A percentile compares a stretch with the other conserved stretches of the same genome.
Conservation (phyloP, 2,329 filamentous ascomycete species). For the Ascochyta koolunga region DNA sequence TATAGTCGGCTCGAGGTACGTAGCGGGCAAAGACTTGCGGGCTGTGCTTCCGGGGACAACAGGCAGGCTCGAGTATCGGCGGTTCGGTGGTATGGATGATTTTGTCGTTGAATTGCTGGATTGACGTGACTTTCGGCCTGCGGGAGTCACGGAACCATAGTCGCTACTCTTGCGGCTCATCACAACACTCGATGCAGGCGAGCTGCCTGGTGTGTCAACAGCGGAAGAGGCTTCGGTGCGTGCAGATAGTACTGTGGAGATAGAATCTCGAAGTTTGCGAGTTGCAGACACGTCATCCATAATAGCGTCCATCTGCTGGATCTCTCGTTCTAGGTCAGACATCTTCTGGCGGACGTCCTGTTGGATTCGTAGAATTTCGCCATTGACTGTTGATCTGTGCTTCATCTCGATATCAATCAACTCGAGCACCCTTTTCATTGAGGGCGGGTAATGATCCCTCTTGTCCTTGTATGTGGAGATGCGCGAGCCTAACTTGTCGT, state of each 20-base stretch:
- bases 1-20: slow-evolving; percentile 29
- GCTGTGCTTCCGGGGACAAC: slow-evolving; percentile 29
- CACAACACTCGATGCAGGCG: slow-evolving; percentile 70
- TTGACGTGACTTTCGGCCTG: slow-evolving; percentile 54
- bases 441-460: slow-evolving; percentile 90
- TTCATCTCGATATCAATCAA: slow-evolving; percentile 97
- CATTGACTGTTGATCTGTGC: slow-evolving; percentile 94
- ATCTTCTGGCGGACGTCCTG: slow-evolving; percentile 85
- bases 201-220: slow-evolving; percentile 65
- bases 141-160: slow-evolving; percentile 53
- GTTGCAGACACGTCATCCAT: slow-evolving; percentile 72
- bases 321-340: slow-evolving; percentile 75
- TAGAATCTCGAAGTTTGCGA: slow-evolving; percentile 85
- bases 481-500: slow-evolving; percentile 67
- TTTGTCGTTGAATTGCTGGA: slow-evolving; percentile 53
- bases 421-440: slow-evolving; percentile 86
- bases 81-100: slow-evolving; percentile 49
- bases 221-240: slow-evolving; percentile 76
- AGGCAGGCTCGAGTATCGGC: slow-evolving; percentile 58
- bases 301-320: slow-evolving; percentile 74
- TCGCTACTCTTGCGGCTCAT: slow-evolving; percentile 59
- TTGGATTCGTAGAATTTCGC: slow-evolving; percentile 87
- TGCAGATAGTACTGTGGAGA: slow-evolving; percentile 83
- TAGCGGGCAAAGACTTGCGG: slow-evolving; percentile 27
- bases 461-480: slow-evolving; percentile 95